These are phyloP conservation scores for Geoglossum glabrum DNA, from an alignment of 495 filamentous ascomycete genomes.

Conservation along the genomic window DNA sequence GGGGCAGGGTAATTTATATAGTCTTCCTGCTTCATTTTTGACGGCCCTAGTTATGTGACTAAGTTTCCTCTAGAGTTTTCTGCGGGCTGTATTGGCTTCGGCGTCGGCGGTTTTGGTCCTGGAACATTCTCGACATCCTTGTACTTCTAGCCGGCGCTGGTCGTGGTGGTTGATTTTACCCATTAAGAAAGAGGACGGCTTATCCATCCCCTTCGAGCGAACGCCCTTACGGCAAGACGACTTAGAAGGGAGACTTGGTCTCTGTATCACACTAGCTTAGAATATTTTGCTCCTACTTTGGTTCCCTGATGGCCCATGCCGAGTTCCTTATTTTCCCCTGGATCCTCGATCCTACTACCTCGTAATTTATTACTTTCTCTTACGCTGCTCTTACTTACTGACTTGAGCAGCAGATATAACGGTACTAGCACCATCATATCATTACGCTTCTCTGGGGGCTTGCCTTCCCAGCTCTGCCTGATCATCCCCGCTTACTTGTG, in stretches of 20 bases:
- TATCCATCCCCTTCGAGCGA: neutral
- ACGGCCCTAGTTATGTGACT: neutral
- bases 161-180: too few species aligned
- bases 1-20: neutral
- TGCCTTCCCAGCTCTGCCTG: too few species aligned
- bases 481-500: too few species aligned
- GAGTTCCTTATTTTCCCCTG: too few species aligned
- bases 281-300: neutral
- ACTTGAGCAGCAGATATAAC: too few species aligned
- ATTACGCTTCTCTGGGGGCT: too few species aligned
- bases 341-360: too few species aligned
- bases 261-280: neutral
- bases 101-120: neutral
- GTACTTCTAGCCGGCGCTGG: neutral
- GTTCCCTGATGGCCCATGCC: too few species aligned
- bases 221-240: too few species aligned
- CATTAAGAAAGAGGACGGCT: neutral
- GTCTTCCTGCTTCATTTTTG: neutral
- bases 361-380: too few species aligned
- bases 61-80: neutral
- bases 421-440: too few species aligned
- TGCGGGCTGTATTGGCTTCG: neutral
- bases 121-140: neutral
- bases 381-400: too few species aligned
- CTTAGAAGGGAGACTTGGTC: neutral